phyloP scores from a whole-genome alignment of 116 monocot species.

The Zostera marina region DNA sequence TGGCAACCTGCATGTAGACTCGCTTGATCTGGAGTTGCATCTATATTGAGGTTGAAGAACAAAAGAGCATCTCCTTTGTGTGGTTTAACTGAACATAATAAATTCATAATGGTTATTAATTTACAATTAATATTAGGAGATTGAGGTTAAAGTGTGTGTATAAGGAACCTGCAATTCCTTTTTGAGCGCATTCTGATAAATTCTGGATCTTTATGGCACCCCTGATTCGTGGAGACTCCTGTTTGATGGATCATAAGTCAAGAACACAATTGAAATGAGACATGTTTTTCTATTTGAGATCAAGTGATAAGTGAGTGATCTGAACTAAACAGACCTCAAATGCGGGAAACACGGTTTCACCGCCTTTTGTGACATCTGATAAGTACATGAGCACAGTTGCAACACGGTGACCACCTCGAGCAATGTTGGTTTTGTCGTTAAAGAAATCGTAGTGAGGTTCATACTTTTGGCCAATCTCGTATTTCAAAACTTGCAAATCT shows the following conservation, averaged over 20 bases:
- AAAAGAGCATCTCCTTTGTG: conserved; percentile 78
- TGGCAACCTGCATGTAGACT: conserved; percentile 96
- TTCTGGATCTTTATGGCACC: conserved; percentile 19
- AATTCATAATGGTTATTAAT: background rate
- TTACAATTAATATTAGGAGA: background rate
- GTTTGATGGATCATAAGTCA: background rate
- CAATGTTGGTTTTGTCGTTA: conserved; percentile 60
- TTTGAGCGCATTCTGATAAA: conserved; percentile 70
- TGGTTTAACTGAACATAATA: conserved; percentile 57
- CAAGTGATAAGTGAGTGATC: background rate
- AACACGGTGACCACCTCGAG: conserved; percentile 83
- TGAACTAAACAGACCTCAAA: conserved; percentile 36
- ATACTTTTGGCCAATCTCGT: conserved; percentile 86
- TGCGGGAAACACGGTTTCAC: conserved; percentile 83
- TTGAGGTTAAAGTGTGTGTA: background rate
- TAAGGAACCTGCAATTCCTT: conserved; percentile 64
- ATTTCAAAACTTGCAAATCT: conserved; percentile 83
- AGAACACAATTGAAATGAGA: background rate
- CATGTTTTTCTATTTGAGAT: background rate
- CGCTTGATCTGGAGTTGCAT: conserved; percentile 44
- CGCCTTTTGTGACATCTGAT: conserved; percentile 68
- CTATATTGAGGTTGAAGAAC: conserved; percentile 83
- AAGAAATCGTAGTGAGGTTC: conserved; percentile 93
- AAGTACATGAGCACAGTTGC: conserved; percentile 97
- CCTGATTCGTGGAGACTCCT: conserved; percentile 33